phyloP scores from a whole-genome alignment of 441 rosid genomes.

The Syzygium syzygioides region DNA sequence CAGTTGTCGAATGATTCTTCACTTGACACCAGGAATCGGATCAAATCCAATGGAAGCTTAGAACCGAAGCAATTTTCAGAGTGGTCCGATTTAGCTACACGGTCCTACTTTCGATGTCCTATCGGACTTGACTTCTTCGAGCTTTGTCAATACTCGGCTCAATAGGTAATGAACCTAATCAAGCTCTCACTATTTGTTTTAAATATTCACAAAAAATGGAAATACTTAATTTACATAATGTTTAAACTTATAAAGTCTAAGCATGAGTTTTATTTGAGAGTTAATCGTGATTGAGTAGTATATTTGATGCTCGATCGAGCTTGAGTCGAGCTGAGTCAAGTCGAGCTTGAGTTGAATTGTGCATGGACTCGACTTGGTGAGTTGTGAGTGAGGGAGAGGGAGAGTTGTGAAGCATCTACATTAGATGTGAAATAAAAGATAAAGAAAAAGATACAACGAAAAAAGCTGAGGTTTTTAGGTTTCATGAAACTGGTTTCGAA shows the following conservation, averaged over 20 bases:
- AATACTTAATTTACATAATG: neutral
- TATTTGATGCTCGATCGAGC: neutral
- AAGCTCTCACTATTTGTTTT: neutral
- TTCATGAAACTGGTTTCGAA: neutral
- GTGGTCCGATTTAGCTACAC: too few relatives aligned
- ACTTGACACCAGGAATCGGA: too few relatives aligned
- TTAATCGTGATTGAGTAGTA: neutral
- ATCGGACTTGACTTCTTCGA: neutral
- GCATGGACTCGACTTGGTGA: neutral
- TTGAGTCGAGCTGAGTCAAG: neutral
- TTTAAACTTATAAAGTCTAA: neutral
- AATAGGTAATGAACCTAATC: neutral
- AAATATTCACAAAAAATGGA: neutral
- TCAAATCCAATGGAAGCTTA: too few relatives aligned
- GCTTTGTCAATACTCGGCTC: neutral
- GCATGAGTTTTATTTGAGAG: neutral
- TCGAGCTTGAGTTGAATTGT: neutral
- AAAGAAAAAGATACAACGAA: too few relatives aligned
- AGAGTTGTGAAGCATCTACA: neutral
- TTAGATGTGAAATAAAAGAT: too few relatives aligned
- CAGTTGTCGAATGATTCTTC: accelerated
- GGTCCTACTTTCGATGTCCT: neutral
- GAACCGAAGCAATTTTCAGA: too few relatives aligned
- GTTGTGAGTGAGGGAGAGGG: neutral
- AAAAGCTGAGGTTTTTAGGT: neutral